These are phyloP conservation scores for Aulographum hederae DNA, from an alignment of 2,329 filamentous ascomycete species.

Conservation along the genomic window DNA sequence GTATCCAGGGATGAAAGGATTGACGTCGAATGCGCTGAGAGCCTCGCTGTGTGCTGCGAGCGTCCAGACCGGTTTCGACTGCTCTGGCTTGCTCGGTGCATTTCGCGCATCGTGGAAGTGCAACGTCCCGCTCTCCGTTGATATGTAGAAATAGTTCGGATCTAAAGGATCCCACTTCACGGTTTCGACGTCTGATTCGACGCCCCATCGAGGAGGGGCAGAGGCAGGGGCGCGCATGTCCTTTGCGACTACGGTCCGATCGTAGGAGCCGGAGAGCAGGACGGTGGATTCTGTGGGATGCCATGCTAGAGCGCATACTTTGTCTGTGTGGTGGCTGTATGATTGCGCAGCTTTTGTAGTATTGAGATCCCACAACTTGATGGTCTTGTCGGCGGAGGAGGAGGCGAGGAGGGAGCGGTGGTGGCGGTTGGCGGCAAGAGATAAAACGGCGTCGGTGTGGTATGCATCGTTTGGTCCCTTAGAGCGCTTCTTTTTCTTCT, in stretches of 20 bases:
- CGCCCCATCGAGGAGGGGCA: slow-evolving; percentile 68
- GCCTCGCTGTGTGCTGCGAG: slow-evolving; percentile 90
- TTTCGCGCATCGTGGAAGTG: slow-evolving; percentile 82
- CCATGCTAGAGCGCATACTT: slow-evolving; percentile 93
- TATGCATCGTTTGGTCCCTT: slow-evolving; percentile 80
- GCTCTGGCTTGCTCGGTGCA: slow-evolving; percentile 50
- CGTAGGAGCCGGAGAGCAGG: slow-evolving; percentile 83
- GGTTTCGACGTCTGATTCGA: slow-evolving; percentile 88
- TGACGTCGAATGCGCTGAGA: slow-evolving; percentile 83
- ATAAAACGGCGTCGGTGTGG: slow-evolving; percentile 85
- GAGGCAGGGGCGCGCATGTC: slow-evolving; percentile 90
- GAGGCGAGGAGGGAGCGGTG: slow-evolving; percentile 91
- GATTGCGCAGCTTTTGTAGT: slow-evolving; percentile 88
- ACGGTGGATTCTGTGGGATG: slow-evolving; percentile 74
- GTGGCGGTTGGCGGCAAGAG: slow-evolving; percentile 78
- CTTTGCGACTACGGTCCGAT: slow-evolving; percentile 80
- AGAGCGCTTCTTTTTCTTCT: slow-evolving; percentile 75
- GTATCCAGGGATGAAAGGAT: slow-evolving; percentile 75
- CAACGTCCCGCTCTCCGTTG: slow-evolving; percentile 78
- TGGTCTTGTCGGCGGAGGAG: slow-evolving; percentile 86
- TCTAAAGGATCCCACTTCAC: slow-evolving; percentile 89
- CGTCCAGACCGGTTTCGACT: slow-evolving; percentile 79
- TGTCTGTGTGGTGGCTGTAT: slow-evolving; percentile 90
- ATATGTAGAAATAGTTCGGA: slow-evolving; percentile 84
- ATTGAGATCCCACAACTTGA: slow-evolving; percentile 95